Evolutionary conservation across 148 eudicot genomes (phyloP), one percentile per base, ranked within the genome.

Genomic region (Pouteria glomerata): DNA sequence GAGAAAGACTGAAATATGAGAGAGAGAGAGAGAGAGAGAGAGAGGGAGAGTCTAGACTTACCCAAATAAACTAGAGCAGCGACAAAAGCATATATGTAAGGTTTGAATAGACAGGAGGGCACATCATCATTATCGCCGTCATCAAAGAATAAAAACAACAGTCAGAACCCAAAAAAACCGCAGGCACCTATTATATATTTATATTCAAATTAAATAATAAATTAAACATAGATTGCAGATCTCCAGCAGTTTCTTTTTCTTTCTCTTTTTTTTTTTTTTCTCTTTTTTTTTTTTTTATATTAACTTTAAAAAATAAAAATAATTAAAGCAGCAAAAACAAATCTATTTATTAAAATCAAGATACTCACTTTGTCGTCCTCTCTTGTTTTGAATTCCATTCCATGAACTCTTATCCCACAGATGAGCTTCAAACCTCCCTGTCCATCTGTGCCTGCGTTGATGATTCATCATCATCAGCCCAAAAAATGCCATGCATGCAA

Each of bases 361-460:
- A 57, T 26, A 57, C 4, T 71, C 34, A 95, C 99, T 89, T 85
- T 95, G 99, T 78, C 86, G 74, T 76, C 99, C 97, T 81, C 78
- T 91, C 79, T 92, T 96, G 83, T 86, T 96, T 73, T 92, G 97
- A 80, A 84, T 81, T 80, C 30, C 82, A 66, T 92, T 96, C 90
- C 92, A 92, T 26, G 92, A 80, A 76, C 85, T 81, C 86, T 92
- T 96, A 73, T 96, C 99, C 99, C 99, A 96, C 30, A 96, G 87
- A 57, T 96, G 99, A 2, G 99, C 99, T 59, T 92, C 97, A 84
- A 74, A 96, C 69, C 96, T 88, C 57, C 97, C 97, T 10, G 97
- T 92, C 96, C 96, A 96, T 80, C 94, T 86, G 76, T 96, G 99
- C 82, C 99, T 95, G 86, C 42, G 26, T 39, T 48, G 18, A n/a